Conservation (phyloP, 2,329 filamentous ascomycete genomes). For the Seiridium unicorne region DNA sequence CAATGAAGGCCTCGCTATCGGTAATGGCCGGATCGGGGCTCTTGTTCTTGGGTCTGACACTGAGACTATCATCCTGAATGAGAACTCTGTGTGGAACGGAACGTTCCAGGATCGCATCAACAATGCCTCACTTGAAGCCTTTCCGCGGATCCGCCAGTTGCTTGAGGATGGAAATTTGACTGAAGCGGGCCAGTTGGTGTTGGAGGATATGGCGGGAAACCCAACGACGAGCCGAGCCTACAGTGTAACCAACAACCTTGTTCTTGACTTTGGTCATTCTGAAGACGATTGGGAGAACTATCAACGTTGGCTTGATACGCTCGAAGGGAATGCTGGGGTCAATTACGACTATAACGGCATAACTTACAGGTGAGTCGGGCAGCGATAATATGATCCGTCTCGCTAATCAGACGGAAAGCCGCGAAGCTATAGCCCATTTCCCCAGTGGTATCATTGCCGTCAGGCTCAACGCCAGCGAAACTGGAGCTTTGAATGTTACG, state of each 20-base stretch:
- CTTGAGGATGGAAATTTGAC: constrained; percentile 29
- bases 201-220: constrained; percentile 34
- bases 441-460: constrained; percentile 9
- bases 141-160: constrained; percentile 32
- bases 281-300: constrained; percentile 14
- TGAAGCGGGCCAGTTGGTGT: constrained; percentile 30
- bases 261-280: constrained; percentile 13
- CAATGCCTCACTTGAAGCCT: constrained; percentile 28
- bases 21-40: constrained; percentile 1
- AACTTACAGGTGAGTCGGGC: constrained; percentile 18
- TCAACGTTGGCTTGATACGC: constrained; percentile 28
- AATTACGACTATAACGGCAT: constrained; percentile 28
- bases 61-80: constrained; percentile 42
- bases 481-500: not conserved
- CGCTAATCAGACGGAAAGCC: constrained; percentile 16
- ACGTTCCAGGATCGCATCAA: constrained; percentile 37
- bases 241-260: constrained; percentile 29
- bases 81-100: constrained; percentile 44
- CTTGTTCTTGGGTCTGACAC: not conserved
- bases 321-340: constrained; percentile 26
- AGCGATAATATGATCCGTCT: constrained; percentile 31
- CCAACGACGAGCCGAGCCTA: constrained; percentile 36
- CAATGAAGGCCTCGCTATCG: not conserved
- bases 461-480: constrained; percentile 13
- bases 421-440: constrained; percentile 9